Conservation (phyloP, 2,329 filamentous ascomycete genomes). For the Dothistroma pini region DNA sequence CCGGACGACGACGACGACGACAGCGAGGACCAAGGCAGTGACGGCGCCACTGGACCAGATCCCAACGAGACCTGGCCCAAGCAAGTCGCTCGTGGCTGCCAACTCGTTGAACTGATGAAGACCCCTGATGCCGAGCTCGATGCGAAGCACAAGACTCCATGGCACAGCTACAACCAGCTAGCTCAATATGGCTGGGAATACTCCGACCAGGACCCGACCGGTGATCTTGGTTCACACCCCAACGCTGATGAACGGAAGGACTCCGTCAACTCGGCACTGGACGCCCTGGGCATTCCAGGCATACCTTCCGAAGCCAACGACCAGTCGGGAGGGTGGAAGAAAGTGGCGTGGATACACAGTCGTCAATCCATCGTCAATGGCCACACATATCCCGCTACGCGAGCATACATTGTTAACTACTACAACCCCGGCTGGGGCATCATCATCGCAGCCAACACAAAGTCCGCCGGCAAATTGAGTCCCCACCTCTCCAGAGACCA, state of each 20-base stretch:
- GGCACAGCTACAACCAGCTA: neutral
- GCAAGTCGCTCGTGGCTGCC: neutral
- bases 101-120: constrained; percentile 1
- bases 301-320: neutral
- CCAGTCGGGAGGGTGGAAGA: neutral
- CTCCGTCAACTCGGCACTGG: neutral
- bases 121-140: neutral
- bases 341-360: constrained; percentile 4
- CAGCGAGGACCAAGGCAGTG: neutral
- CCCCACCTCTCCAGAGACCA: neutral
- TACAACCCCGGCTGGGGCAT: constrained; percentile 5
- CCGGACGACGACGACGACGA: neutral
- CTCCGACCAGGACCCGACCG: neutral
- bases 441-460: constrained; percentile 5
- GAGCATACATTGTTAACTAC: neutral
- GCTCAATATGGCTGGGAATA: constrained; percentile 4
- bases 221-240: neutral
- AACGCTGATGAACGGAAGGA: constrained; percentile 3
- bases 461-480: neutral
- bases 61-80: neutral
- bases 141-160: neutral
- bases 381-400: neutral
- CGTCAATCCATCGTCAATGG: neutral
- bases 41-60: neutral
- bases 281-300: neutral